Conservation (phyloP, 2,329 filamentous ascomycete species). For the Phyllosticta capitalensis region DNA sequence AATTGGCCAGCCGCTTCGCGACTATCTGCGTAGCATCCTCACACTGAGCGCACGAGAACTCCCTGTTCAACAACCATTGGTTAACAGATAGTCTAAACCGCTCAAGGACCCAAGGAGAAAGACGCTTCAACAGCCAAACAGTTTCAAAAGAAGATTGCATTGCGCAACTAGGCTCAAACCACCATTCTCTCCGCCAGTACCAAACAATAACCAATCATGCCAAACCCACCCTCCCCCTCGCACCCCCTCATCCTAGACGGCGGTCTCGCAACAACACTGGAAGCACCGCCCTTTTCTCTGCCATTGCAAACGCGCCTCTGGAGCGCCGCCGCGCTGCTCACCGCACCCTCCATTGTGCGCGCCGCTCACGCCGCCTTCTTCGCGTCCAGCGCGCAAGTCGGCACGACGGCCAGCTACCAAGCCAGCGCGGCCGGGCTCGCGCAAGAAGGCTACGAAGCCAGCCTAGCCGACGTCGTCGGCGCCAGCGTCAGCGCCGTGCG, state of each 20-base stretch:
- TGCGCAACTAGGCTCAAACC: not conserved
- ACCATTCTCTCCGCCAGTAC: not conserved
- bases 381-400: constrained; percentile 35
- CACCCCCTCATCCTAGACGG: constrained; percentile 33
- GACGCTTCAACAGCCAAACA: no score
- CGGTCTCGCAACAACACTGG: constrained; percentile 39
- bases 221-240: not conserved
- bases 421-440: constrained; percentile 33
- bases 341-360: constrained; percentile 32
- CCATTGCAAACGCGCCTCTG: constrained; percentile 36
- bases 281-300: constrained; percentile 28
- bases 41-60: no score
- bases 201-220: not conserved
- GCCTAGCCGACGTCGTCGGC: constrained; percentile 15
- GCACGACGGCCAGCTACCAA: constrained; percentile 41
- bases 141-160: no score
- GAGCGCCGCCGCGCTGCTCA: constrained; percentile 34
- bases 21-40: no score
- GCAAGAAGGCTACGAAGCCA: constrained; percentile 19
- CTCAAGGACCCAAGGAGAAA: no score
- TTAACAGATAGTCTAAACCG: no score
- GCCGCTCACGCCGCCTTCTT: constrained; percentile 37
- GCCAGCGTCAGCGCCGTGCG: not conserved
- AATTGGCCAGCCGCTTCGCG: no score
- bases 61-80: no score